phyloP scores from a whole-genome alignment of 2,329 filamentous ascomycete species.

The Ceratocystis destructans region DNA sequence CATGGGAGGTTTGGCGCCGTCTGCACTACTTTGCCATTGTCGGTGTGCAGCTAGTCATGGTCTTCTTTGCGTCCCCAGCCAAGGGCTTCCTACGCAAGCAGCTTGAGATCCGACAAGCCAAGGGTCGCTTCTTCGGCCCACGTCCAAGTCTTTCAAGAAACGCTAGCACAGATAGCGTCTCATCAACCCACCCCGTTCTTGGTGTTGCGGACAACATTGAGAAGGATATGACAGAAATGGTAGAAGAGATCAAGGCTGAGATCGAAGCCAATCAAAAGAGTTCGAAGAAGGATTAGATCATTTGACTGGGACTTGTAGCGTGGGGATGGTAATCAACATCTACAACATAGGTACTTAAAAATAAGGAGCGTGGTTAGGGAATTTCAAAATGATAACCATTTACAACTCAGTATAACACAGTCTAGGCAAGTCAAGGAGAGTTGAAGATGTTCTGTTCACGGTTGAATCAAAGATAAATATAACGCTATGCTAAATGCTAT shows the following conservation, averaged over 20 bases:
- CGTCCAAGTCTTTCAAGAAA: conserved; percentile 31
- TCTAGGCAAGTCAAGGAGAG: too few relatives aligned
- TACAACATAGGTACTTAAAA: too few relatives aligned
- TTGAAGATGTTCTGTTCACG: not conserved
- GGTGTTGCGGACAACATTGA: conserved; percentile 68
- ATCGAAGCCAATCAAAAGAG: conserved; percentile 36
- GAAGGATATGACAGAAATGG: conserved; percentile 61
- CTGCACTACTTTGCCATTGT: conserved; percentile 81
- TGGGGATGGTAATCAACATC: too few relatives aligned
- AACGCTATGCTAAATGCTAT: conserved; percentile 3
- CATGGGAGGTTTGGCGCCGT: conserved; percentile 62
- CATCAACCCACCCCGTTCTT: conserved; percentile 48
- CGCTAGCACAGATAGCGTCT: conserved; percentile 44
- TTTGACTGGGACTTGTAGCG: not conserved
- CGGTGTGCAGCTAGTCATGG: conserved; percentile 49
- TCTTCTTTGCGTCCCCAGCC: conserved; percentile 67
- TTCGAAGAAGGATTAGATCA: conserved; percentile 5
- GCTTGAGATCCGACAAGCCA: conserved; percentile 44
- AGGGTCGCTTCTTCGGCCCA: conserved; percentile 29
- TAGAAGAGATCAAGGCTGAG: conserved; percentile 60
- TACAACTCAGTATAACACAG: too few relatives aligned
- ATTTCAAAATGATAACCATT: too few relatives aligned
- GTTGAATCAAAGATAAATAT: not conserved
- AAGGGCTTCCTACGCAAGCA: conserved; percentile 45
- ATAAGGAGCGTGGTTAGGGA: too few relatives aligned